Base-by-base conservation (phyloP, 2,329 filamentous ascomycete genomes). In the Diaporthe nobilis region DNA sequence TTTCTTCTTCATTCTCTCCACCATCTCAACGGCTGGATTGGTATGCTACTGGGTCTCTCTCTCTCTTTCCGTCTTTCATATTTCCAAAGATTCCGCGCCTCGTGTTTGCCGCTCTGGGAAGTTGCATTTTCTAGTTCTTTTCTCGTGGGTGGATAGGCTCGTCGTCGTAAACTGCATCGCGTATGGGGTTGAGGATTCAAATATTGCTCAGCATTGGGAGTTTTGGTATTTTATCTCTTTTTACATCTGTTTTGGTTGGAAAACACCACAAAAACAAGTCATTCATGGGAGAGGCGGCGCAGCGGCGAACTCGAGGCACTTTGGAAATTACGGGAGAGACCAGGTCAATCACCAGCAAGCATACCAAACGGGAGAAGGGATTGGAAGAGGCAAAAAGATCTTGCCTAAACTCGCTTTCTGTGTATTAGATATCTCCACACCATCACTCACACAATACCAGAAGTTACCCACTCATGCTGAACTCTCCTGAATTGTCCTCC, bases 391-490 rank as follows among this genome's bases (percentile, higher is more conserved):
- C 72, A 77, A 76, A 57, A 77, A 79, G 82, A 84, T 80, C 78
- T 81, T 80, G 82, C 84, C 86, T 85, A 89, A 89, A 87, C 89
- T 90, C 89, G 90, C 90, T 91, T 89, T 91, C 89, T 92, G 90
- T 84, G 90, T 91, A 91, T 90, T 85, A 87, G 85, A 87, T 90
- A 88, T 85, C 81, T 85, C 81, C 82, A 83, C 79, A 81, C 81
- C 79, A 81, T 81, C 85, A 84, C 77, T 81, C 79, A 78, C 83
- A 81, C 78, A 90, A 91, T 91, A 91, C 89, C 90, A 92, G 90
- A 91, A 89, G 88, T 90, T 91, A 92, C 90, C 90, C 90, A 90
- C 89, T 90, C 87, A 89, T 79, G 78, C 28, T n/a, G 8, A 31
- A 7, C 15, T 44, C n/a, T 9, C 13, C 7, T 39, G 10, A 17